A percentile compares a stretch with the other conserved stretches of the same genome.
Conservation (phyloP, 2,329 filamentous ascomycete genomes). For the Elsinoe perseae region DNA sequence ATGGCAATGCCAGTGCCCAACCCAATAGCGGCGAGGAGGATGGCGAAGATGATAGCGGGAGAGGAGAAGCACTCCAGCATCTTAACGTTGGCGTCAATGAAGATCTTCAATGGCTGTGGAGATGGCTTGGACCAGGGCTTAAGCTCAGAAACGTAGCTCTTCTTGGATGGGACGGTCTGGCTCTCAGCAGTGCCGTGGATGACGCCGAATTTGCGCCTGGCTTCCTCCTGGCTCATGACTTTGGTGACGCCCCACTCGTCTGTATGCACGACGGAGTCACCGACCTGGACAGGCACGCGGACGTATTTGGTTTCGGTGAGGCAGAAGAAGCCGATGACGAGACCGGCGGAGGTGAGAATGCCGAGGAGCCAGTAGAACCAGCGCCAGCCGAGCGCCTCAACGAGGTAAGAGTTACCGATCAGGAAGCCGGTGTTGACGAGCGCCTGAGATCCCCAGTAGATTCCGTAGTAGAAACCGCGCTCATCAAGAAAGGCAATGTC, state of each 20-base stretch:
- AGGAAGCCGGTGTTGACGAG: conserved; percentile 30
- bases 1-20: conserved; percentile 35
- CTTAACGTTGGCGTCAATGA: conserved; percentile 23
- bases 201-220: conserved; percentile 20
- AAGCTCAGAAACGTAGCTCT: conserved; percentile 19
- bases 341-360: conserved; percentile 30
- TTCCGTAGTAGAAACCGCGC: conserved; percentile 31
- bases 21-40: conserved; percentile 32
- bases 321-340: conserved; percentile 34
- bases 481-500: conserved; percentile 38
- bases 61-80: conserved; percentile 32
- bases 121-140: conserved; percentile 18
- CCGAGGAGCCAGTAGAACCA: conserved; percentile 39
- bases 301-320: conserved; percentile 37
- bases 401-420: conserved; percentile 32
- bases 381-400: conserved; percentile 32
- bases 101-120: conserved; percentile 19
- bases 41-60: conserved; percentile 34
- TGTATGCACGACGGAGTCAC: conserved; percentile 32
- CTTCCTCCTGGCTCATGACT: conserved; percentile 29
- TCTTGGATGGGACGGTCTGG: background rate
- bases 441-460: conserved; percentile 37
- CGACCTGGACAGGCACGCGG: conserved; percentile 29
- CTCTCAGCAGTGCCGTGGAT: background rate
- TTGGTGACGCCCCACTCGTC: conserved; percentile 36